Conservation (phyloP, 805 yeast species). For the Lipomyces yamanashiensis region DNA sequence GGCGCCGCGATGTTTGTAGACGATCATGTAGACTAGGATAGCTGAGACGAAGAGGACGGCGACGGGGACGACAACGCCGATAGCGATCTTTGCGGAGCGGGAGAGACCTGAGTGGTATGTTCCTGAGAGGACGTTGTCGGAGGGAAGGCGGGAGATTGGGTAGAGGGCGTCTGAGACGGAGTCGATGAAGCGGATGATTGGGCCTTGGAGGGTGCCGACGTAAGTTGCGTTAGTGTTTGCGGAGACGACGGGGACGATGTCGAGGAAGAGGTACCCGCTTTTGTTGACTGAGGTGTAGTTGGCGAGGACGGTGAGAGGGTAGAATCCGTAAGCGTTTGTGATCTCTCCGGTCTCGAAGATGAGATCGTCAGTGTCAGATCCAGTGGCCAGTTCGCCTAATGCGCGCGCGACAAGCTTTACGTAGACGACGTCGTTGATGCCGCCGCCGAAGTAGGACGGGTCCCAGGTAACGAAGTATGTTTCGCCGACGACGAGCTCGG, state of each 20-base stretch:
- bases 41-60: conserved; percentile 17
- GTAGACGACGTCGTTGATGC: conserved; percentile 42
- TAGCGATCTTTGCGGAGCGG: conserved; percentile 19
- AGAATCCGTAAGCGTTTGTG: conserved; percentile 49
- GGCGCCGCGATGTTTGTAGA: conserved; percentile 1
- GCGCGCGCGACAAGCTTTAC: conserved; percentile 47
- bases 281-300: conserved; percentile 8
- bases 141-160: conserved; percentile 49
- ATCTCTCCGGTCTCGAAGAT: conserved; percentile 47
- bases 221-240: conserved; percentile 47
- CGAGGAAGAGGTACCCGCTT: conserved; percentile 48
- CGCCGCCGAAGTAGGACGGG: conserved; percentile 51
- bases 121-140: conserved; percentile 44
- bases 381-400: conserved; percentile 40
- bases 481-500: conserved; percentile 54
- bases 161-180: conserved; percentile 43
- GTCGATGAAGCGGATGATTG: conserved; percentile 48
- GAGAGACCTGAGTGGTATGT: conserved; percentile 21
- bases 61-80: conserved; percentile 25
- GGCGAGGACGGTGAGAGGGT: conserved; percentile 46
- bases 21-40: conserved; percentile 15
- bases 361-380: conserved; percentile 43
- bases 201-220: conserved; percentile 50
- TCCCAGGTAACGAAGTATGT: conserved; percentile 58
- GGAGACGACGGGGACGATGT: conserved; percentile 49